phyloP scores from a whole-genome alignment of 805 yeast species.

The Barnettozyma pratensis region DNA sequence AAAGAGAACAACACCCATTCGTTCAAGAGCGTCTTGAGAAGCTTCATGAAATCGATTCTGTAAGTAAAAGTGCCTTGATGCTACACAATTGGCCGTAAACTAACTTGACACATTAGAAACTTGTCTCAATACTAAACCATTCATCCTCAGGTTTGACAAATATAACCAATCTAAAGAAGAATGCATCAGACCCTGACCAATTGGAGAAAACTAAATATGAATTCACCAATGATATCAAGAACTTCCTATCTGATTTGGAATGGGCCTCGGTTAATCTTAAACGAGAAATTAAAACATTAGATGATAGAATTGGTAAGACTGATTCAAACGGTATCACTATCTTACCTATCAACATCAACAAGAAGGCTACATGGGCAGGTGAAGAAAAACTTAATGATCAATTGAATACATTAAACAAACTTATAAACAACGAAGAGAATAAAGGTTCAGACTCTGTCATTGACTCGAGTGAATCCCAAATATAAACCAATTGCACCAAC shows the following conservation, averaged over 20 bases:
- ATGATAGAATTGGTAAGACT: constrained; percentile 49
- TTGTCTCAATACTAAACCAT: constrained; percentile 46
- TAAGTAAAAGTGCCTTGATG: constrained; percentile 18
- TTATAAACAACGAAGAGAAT: constrained; percentile 13
- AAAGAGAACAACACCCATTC: constrained; percentile 27
- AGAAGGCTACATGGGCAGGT: constrained; percentile 67
- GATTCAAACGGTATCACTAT: constrained; percentile 45
- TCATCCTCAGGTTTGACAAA: constrained; percentile 43
- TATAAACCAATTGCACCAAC: constrained; percentile 13
- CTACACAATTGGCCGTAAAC: too few species aligned
- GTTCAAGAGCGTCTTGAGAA: constrained; percentile 49
- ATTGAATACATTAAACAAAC: constrained; percentile 29
- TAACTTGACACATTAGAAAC: constrained; percentile 27
- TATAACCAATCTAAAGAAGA: constrained; percentile 30
- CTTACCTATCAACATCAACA: constrained; percentile 63
- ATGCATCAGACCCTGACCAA: constrained; percentile 19
- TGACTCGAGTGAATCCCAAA: constrained; percentile 10
- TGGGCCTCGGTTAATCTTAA: constrained; percentile 54
- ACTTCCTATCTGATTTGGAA: constrained; percentile 51
- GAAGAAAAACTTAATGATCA: constrained; percentile 49
- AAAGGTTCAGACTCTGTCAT: neutral
- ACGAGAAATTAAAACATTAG: constrained; percentile 62
- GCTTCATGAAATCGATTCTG: constrained; percentile 44
- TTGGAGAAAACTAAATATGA: constrained; percentile 28
- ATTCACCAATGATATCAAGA: constrained; percentile 39